Percentiles rank a stretch among this genome's conserved stretches.
These are phyloP conservation scores for Boletus sp. DNA, from an alignment of 768 basidiomycete genomes.

Conservation along the genomic window DNA sequence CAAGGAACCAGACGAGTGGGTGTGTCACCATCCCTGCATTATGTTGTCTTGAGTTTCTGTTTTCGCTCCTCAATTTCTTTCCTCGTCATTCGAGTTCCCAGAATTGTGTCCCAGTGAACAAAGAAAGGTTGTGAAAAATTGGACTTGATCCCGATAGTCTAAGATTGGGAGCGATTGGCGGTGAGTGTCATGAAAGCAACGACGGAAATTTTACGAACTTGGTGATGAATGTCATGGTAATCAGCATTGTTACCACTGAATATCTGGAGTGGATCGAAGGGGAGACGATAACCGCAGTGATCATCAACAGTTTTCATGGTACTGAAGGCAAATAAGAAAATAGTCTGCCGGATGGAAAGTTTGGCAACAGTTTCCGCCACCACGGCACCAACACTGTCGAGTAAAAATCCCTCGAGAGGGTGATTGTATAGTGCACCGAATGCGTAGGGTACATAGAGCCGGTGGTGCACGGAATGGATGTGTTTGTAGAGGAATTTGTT, in stretches of 20 bases:
- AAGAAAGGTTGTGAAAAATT: conserved; percentile 98
- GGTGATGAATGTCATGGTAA: conserved; percentile 98
- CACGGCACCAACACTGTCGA: conserved; percentile 81
- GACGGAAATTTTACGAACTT: conserved; percentile 44
- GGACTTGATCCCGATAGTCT: conserved; percentile 79
- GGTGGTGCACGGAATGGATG: conserved; percentile 92
- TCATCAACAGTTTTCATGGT: conserved; percentile 94
- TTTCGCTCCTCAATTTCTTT: conserved; percentile 57
- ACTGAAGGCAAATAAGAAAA: conserved; percentile 78
- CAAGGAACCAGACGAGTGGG: not conserved
- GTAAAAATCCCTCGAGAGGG: conserved; percentile 87
- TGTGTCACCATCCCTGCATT: not conserved
- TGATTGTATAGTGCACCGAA: conserved; percentile 98
- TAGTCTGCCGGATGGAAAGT: conserved; percentile 81
- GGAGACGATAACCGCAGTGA: conserved; percentile 87
- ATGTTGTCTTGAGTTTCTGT: conserved; percentile 32
- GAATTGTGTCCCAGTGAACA: conserved; percentile 85
- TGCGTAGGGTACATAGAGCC: conserved; percentile 95
- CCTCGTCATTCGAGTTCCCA: conserved; percentile 83
- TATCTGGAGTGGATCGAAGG: conserved; percentile 90
- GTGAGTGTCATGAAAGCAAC: not conserved
- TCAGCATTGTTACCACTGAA: conserved; percentile 88
- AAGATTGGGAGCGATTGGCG: not conserved
- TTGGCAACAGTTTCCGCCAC: conserved; percentile 67
- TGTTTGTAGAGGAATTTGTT: conserved; percentile 90